Evolutionary conservation across 805 yeast genomes (phyloP).

Genomic region (Metschnikowia gruessii): DNA sequence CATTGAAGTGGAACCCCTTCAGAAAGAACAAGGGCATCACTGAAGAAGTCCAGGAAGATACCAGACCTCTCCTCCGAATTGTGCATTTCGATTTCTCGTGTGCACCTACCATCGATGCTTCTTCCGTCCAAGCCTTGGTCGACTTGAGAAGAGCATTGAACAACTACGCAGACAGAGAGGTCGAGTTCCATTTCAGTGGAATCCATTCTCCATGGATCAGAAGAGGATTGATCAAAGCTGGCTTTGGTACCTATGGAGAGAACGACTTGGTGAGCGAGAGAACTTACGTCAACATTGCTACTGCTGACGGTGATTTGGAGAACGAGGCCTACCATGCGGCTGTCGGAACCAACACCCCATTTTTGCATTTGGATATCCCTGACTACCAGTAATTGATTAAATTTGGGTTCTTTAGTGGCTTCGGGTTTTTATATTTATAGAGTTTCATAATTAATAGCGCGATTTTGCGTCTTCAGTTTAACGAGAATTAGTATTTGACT

Average conservation of each 20-base stretch:
- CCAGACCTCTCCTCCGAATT: constrained; percentile 65
- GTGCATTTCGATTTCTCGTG: constrained; percentile 80
- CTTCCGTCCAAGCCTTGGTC: constrained; percentile 73
- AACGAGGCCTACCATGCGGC: constrained; percentile 47
- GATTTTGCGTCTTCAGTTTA: no score
- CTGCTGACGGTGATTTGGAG: constrained; percentile 33
- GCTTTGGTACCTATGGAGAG: constrained; percentile 64
- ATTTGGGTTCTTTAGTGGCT: constrained; percentile 1
- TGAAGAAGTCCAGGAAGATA: constrained; percentile 31
- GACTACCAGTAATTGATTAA: constrained; percentile 31
- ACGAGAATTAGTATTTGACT: no score
- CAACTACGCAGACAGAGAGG: constrained; percentile 74
- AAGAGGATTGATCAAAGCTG: constrained; percentile 68
- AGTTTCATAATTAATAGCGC: not conserved
- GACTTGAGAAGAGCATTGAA: constrained; percentile 73
- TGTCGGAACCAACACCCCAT: constrained; percentile 64
- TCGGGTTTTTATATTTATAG: constrained; percentile 1
- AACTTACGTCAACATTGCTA: constrained; percentile 41
- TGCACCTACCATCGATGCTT: constrained; percentile 72
- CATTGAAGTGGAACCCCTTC: constrained; percentile 36
- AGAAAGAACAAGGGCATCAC: constrained; percentile 14
- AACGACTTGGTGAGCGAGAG: constrained; percentile 37
- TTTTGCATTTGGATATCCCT: constrained; percentile 78
- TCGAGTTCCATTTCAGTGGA: constrained; percentile 88
- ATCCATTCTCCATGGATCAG: constrained; percentile 84